phyloP scores from a whole-genome alignment of 148 eudicot genomes.

The Dysphania ambrosioides region DNA sequence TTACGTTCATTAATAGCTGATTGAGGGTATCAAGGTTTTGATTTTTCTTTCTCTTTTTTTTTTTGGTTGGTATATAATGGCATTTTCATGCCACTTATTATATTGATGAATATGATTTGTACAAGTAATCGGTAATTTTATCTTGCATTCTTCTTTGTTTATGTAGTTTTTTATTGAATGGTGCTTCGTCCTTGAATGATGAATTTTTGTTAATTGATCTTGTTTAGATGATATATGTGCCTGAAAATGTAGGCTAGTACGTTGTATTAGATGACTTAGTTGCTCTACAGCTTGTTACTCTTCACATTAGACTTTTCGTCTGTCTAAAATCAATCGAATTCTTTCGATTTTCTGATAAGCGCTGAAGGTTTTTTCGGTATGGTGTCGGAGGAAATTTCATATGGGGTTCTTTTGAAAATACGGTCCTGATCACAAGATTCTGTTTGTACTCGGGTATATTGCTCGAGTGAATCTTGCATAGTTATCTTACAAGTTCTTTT shows the following conservation, averaged over 20 bases:
- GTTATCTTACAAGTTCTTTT: not conserved
- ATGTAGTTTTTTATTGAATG: not conserved
- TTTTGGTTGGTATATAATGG: not conserved
- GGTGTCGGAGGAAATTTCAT: no score
- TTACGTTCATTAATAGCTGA: not conserved
- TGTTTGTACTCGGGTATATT: not conserved
- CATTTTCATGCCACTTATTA: not conserved
- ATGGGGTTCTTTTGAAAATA: not conserved
- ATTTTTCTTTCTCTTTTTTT: not conserved
- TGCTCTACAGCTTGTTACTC: not conserved
- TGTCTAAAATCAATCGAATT: not conserved
- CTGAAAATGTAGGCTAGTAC: not conserved
- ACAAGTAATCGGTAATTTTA: not conserved
- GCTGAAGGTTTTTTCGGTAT: not conserved
- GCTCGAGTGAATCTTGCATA: not conserved
- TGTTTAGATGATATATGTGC: not conserved
- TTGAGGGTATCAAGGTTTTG: constrained; percentile 2
- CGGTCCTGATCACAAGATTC: not conserved
- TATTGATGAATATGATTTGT: no score
- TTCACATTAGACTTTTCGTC: not conserved
- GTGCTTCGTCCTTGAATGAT: not conserved
- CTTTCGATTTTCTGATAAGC: not conserved
- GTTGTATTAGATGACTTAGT: not conserved
- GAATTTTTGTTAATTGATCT: not conserved
- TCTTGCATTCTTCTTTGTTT: not conserved